Conservation (phyloP, 2,329 filamentous ascomycete species). For the Curvularia sp. region DNA sequence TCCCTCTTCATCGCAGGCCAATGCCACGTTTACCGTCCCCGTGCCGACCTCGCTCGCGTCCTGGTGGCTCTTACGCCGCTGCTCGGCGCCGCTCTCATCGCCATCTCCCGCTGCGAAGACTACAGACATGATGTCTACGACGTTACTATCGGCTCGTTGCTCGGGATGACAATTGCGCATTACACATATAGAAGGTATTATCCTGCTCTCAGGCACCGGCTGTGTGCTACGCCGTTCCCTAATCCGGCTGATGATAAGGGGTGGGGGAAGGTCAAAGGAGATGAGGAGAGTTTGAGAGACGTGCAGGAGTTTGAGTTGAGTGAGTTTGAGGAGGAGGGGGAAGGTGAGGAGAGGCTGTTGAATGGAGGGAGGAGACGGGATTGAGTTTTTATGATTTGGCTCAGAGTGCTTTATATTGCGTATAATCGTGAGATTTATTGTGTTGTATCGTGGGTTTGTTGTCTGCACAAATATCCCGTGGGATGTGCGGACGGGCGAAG, state of each 20-base stretch:
- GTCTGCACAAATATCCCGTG: too few species aligned
- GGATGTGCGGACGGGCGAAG: too few species aligned
- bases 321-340: conserved; percentile 41
- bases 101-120: conserved; percentile 67
- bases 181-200: conserved; percentile 68
- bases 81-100: conserved; percentile 65
- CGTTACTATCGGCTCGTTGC: conserved; percentile 62
- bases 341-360: conserved; percentile 32
- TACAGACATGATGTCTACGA: conserved; percentile 71
- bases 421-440: background rate
- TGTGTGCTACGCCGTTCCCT: conserved; percentile 61
- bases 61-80: conserved; percentile 63
- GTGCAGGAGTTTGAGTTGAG: conserved; percentile 47
- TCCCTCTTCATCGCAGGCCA: conserved; percentile 73
- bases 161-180: conserved; percentile 63
- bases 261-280: conserved; percentile 53
- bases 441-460: too few species aligned
- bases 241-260: conserved; percentile 46
- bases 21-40: conserved; percentile 64
- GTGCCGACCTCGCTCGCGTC: conserved; percentile 63
- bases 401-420: background rate
- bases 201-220: conserved; percentile 57
- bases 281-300: conserved; percentile 51
- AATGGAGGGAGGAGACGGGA: conserved; percentile 26
- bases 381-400: background rate